Percentiles rank a stretch among this genome's conserved stretches.
These are phyloP conservation scores for Russula brevipes DNA, from an alignment of 768 basidiomycete species.

Conservation along the genomic window DNA sequence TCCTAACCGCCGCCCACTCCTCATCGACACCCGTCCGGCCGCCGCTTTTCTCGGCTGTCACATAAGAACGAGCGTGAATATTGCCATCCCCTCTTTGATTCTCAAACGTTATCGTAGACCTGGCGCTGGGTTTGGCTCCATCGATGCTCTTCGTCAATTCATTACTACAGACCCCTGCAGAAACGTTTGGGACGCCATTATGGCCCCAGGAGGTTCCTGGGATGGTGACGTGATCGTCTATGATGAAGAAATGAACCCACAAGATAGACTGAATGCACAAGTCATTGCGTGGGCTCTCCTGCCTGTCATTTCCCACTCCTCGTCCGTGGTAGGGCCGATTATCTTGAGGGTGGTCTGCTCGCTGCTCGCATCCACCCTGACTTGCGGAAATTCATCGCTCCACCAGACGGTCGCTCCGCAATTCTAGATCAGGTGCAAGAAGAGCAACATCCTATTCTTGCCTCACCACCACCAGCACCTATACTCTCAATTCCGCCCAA, in stretches of 20 bases:
- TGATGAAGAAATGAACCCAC: slow-evolving; percentile 70
- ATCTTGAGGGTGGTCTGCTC: slow-evolving; percentile 67
- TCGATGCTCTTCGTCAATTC: slow-evolving; percentile 71
- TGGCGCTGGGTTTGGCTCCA: slow-evolving; percentile 56
- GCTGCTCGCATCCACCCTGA: slow-evolving; percentile 54
- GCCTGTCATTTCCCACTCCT: slow-evolving; percentile 58
- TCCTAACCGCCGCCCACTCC: slow-evolving; percentile 50
- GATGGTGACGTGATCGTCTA: slow-evolving; percentile 74
- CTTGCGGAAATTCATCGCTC: slow-evolving; percentile 48
- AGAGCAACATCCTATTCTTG: slow-evolving; percentile 23
- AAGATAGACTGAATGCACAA: slow-evolving; percentile 51
- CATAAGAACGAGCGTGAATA: slow-evolving; percentile 67
- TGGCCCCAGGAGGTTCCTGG: slow-evolving; percentile 51
- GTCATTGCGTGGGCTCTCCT: slow-evolving; percentile 68
- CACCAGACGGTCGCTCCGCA: slow-evolving; percentile 30
- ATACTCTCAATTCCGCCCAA: slow-evolving; percentile 24
- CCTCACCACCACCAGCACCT: slow-evolving; percentile 12
- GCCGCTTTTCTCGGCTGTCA: slow-evolving; percentile 60
- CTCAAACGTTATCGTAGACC: slow-evolving; percentile 78
- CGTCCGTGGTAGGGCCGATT: slow-evolving; percentile 51
- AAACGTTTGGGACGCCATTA: slow-evolving; percentile 60
- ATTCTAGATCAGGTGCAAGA: slow-evolving; percentile 28
- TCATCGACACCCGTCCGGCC: slow-evolving; percentile 79
- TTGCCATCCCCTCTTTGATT: slow-evolving; percentile 86
- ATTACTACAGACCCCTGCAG: slow-evolving; percentile 76